These are phyloP conservation scores for Trichocladium uniseriatum DNA, from an alignment of 495 filamentous ascomycete species.

Conservation along the genomic window DNA sequence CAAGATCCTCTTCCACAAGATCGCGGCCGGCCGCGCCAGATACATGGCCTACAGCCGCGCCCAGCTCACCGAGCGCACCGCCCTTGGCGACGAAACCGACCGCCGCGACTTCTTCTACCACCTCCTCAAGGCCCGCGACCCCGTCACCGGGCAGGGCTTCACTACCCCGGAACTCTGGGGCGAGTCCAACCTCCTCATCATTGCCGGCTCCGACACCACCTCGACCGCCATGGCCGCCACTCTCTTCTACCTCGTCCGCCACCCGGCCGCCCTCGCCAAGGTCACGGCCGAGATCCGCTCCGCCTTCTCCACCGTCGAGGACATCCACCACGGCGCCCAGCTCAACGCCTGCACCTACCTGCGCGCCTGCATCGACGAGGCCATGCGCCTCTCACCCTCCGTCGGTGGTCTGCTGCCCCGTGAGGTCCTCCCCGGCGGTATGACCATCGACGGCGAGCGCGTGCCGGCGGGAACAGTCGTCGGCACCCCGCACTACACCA, in stretches of 20 bases:
- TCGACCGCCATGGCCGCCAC: conserved; percentile 53
- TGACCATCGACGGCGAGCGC: conserved; percentile 44
- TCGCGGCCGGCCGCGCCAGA: conserved; percentile 31
- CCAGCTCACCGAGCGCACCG: conserved; percentile 47
- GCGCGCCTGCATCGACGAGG: conserved; percentile 59
- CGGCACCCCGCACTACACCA: conserved; percentile 45
- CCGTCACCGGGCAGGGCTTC: conserved; percentile 56
- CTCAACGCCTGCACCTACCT: conserved; percentile 50
- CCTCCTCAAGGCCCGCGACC: conserved; percentile 49
- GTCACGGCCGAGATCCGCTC: conserved; percentile 42
- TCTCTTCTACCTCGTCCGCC: conserved; percentile 58
- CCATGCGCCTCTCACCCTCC: conserved; percentile 60
- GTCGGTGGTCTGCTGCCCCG: conserved; percentile 53
- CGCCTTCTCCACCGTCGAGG: conserved; percentile 42
- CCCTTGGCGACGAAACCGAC: conserved; percentile 46
- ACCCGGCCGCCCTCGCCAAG: conserved; percentile 40
- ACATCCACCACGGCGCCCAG: conserved; percentile 41
- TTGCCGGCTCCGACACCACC: conserved; percentile 54
- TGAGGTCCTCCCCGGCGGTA: conserved; percentile 52
- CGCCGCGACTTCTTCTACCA: conserved; percentile 58
- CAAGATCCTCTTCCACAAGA: conserved; percentile 48
- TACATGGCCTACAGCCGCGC: conserved; percentile 50
- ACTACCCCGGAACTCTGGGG: conserved; percentile 58
- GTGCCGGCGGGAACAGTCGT: conserved; percentile 47
- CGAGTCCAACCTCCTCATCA: conserved; percentile 59